phyloP scores from a whole-genome alignment of 805 yeast genomes.

The Myxozyma monticola region DNA sequence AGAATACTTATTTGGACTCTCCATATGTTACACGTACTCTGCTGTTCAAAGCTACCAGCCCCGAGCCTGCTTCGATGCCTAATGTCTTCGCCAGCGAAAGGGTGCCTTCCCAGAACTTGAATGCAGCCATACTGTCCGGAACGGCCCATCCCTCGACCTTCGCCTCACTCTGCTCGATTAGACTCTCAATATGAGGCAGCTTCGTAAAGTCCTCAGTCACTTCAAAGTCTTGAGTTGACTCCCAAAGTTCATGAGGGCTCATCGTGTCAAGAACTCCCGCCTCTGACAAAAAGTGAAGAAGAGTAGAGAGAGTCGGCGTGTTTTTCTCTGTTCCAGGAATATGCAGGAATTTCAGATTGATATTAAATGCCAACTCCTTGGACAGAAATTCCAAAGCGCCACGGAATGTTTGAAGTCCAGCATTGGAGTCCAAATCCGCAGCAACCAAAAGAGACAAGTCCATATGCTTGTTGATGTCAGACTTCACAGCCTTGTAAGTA shows the following conservation, averaged over 20 bases:
- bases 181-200: conserved; percentile 15
- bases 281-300: conserved; percentile 14
- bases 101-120: conserved; percentile 21
- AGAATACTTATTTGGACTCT: neutral
- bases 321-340: conserved; percentile 19
- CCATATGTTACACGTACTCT: conserved; percentile 7
- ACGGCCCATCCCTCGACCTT: conserved; percentile 26
- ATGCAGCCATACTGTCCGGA: conserved; percentile 23
- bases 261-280: conserved; percentile 6
- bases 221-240: conserved; percentile 1
- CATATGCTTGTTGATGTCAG: conserved; percentile 2
- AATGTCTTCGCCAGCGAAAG: conserved; percentile 1
- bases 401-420: conserved; percentile 14
- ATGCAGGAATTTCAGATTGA: conserved; percentile 17
- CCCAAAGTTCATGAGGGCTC: conserved; percentile 7
- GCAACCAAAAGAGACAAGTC: conserved; percentile 16
- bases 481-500: neutral
- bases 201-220: conserved; percentile 15
- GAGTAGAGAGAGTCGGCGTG: conserved; percentile 22
- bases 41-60: conserved; percentile 10
- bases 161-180: conserved; percentile 2
- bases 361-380: neutral
- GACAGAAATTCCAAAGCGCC: conserved; percentile 10
- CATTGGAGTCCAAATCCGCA: conserved; percentile 24
- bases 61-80: conserved; percentile 2